Percentiles rank a stretch among this genome's conserved stretches.
These are phyloP conservation scores for Nannochloris sp. DNA, from an alignment of 139 green algal genomes.

Conservation along the genomic window DNA sequence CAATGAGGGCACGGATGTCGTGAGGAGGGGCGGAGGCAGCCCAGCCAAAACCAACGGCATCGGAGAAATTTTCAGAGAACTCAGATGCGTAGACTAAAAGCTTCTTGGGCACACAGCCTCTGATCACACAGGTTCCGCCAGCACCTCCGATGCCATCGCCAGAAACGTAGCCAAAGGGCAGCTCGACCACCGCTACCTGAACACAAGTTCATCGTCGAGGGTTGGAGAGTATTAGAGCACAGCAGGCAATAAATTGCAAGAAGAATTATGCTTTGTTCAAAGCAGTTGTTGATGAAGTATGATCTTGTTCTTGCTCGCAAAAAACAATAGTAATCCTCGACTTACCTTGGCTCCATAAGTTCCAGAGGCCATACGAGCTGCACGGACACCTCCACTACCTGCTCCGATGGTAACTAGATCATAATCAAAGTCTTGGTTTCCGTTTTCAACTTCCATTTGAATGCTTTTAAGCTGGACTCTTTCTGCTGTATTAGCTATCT, in stretches of 20 bases:
- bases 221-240: not conserved
- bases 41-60: slow-evolving; percentile 72
- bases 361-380: slow-evolving; percentile 55
- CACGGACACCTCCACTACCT: slow-evolving; percentile 77
- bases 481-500: not conserved
- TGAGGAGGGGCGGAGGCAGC: slow-evolving; percentile 12
- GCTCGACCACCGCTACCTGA: slow-evolving; percentile 86
- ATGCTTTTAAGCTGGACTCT: too few relatives aligned
- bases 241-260: not conserved
- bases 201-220: not conserved
- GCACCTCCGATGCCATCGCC: slow-evolving; percentile 61
- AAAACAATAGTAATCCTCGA: not conserved
- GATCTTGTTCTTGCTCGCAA: not conserved
- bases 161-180: slow-evolving; percentile 81
- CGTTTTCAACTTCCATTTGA: not conserved
- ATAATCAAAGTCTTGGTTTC: slow-evolving; percentile 40
- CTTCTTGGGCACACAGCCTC: slow-evolving; percentile 75
- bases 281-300: not conserved
- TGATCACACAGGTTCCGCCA: slow-evolving; percentile 76
- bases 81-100: slow-evolving; percentile 43
- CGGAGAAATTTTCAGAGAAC: slow-evolving; percentile 56
- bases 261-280: not conserved
- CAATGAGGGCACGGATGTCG: slow-evolving; percentile 18
- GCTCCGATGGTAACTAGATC: slow-evolving; percentile 91
- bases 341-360: slow-evolving; percentile 44